phyloP scores from a whole-genome alignment of 768 basidiomycete genomes.

The Galerina marginata region DNA sequence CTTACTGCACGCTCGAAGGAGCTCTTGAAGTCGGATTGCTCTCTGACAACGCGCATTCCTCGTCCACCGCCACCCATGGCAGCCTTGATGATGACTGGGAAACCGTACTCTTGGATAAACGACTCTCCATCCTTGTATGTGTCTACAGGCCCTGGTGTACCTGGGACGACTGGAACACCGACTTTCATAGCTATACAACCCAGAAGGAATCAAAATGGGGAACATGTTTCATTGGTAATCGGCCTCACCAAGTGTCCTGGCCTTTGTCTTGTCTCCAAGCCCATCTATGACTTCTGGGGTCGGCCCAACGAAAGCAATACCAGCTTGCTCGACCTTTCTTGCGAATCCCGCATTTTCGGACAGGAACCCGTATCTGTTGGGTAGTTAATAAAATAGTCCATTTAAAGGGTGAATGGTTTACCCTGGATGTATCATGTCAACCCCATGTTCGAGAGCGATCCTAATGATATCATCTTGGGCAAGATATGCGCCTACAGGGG shows the following conservation, averaged over 20 bases:
- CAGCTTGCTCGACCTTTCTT: slow-evolving; percentile 97
- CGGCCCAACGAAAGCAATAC: slow-evolving; percentile 96
- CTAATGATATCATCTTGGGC: slow-evolving; percentile 97
- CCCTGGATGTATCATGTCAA: slow-evolving; percentile 99
- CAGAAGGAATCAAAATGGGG: slow-evolving; percentile 5
- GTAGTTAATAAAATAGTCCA: background rate
- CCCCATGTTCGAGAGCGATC: slow-evolving; percentile 96
- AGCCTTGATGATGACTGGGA: slow-evolving; percentile 99
- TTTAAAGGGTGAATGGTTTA: slow-evolving; percentile 36
- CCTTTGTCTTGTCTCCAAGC: slow-evolving; percentile 99
- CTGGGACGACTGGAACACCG: slow-evolving; percentile 95
- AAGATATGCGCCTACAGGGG: slow-evolving; percentile 96
- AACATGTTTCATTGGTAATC: background rate
- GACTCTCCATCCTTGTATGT: slow-evolving; percentile 78
- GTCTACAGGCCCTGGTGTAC: slow-evolving; percentile 93
- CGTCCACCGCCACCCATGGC: slow-evolving; percentile 99
- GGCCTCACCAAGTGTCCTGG: slow-evolving; percentile 77
- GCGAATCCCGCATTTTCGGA: slow-evolving; percentile 98
- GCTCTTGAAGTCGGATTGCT: slow-evolving; percentile 88
- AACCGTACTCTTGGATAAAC: slow-evolving; percentile 96
- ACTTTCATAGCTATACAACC: slow-evolving; percentile 73
- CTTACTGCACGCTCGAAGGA: slow-evolving; percentile 91
- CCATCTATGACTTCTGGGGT: slow-evolving; percentile 96
- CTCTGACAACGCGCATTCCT: slow-evolving; percentile 98
- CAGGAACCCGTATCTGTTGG: slow-evolving; percentile 91